A percentile compares a stretch with the other conserved stretches of the same genome.
phyloP scores from a whole-genome alignment of 768 basidiomycete genomes.

The Cystofilobasidium macerans region DNA sequence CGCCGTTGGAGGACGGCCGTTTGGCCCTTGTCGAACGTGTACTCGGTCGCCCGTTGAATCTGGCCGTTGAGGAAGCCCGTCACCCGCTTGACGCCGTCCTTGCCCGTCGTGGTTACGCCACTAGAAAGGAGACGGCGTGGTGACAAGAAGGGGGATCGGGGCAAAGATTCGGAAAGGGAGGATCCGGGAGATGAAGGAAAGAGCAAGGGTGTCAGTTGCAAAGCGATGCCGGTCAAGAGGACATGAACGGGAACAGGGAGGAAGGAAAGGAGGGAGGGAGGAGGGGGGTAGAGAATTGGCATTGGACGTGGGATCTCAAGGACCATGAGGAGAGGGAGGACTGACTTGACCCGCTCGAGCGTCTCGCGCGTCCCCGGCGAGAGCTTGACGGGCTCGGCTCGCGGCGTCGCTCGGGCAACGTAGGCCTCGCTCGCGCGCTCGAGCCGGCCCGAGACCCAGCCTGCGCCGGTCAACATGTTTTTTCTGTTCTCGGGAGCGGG shows the following conservation, averaged over 20 bases:
- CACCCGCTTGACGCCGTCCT: slow-evolving; percentile 11
- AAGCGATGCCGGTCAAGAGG: no score
- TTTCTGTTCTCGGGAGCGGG: not conserved
- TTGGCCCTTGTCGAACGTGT: slow-evolving; percentile 19
- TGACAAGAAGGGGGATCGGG: no score
- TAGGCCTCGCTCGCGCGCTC: slow-evolving; percentile 5
- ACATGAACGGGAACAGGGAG: not conserved
- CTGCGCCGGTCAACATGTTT: slow-evolving; percentile 11
- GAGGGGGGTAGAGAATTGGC: no score
- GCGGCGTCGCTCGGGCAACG: slow-evolving; percentile 15
- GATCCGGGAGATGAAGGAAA: not conserved
- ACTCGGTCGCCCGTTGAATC: slow-evolving; percentile 19
- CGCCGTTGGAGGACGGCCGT: not conserved
- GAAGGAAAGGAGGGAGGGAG: not conserved
- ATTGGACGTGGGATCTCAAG: no score
- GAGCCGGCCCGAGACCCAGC: not conserved
- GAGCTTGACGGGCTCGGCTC: slow-evolving; percentile 8
- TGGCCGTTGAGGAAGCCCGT: slow-evolving; percentile 21
- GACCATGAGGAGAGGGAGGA: no score
- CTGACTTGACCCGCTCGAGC: slow-evolving; percentile 13
- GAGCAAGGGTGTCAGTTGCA: no score
- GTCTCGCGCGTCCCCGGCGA: not conserved
- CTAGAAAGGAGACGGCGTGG: no score
- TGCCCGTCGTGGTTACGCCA: not conserved
- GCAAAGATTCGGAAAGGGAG: not conserved